These are phyloP conservation scores for Hypoxylon sp. DNA, from an alignment of 2,329 filamentous ascomycete genomes.

Conservation along the genomic window DNA sequence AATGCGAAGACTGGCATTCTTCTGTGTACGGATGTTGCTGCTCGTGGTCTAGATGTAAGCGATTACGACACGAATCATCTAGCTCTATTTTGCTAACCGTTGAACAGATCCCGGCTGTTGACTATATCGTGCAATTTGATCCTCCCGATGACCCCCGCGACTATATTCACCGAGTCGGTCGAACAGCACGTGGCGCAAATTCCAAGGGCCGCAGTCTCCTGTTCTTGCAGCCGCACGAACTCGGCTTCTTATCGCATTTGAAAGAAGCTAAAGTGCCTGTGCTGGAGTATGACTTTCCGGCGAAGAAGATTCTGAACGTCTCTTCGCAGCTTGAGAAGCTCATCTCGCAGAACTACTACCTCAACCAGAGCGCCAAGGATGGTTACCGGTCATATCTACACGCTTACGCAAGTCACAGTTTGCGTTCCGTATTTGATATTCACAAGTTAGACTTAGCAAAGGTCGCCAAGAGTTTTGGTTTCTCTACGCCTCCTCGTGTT, in stretches of 20 bases:
- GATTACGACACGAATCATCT: neutral
- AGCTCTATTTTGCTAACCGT: conserved; percentile 15
- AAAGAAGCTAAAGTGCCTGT: conserved; percentile 93
- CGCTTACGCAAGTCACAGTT: conserved; percentile 89
- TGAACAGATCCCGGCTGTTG: conserved; percentile 85
- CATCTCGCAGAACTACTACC: conserved; percentile 95
- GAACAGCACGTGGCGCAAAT: conserved; percentile 88
- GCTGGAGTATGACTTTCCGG: conserved; percentile 95
- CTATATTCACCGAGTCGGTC: conserved; percentile 96
- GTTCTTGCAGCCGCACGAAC: conserved; percentile 92
- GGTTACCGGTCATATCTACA: conserved; percentile 93
- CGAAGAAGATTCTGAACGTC: conserved; percentile 91
- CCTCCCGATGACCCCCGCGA: conserved; percentile 91
- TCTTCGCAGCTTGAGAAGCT: conserved; percentile 94
- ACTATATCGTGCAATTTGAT: conserved; percentile 97
- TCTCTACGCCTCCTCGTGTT: conserved; percentile 81
- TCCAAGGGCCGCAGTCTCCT: conserved; percentile 90
- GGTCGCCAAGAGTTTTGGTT: conserved; percentile 88
- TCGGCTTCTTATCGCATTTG: conserved; percentile 91
- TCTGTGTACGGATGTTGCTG: conserved; percentile 97
- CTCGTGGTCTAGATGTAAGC: conserved; percentile 87
- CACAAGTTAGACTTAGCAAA: conserved; percentile 86
- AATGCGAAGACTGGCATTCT: conserved; percentile 85
- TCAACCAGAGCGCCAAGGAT: conserved; percentile 87
- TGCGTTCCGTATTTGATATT: conserved; percentile 88